Evolutionary conservation across 495 filamentous ascomycete genomes (phyloP), one percentile per base, ranked within the genome.

Genomic region (Parathielavia appendiculata): DNA sequence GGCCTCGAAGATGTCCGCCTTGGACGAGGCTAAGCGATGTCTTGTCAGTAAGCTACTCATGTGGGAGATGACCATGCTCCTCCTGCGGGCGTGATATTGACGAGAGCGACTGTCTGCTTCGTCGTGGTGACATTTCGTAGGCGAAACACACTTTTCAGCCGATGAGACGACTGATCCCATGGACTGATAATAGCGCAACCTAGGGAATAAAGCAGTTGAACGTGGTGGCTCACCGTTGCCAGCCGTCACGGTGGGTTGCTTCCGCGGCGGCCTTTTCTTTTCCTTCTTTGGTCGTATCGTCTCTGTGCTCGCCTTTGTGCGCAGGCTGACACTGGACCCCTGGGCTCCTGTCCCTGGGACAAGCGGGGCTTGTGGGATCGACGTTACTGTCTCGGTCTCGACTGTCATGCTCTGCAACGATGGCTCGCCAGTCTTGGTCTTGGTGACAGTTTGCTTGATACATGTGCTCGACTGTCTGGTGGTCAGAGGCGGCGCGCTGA

Each of bases 1-100:
- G 54, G 89, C 89, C 74, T 97, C 93, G 71, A 98, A 98, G 47
- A 98, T 90, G 72, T 98, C 93, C 62, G 95, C 92, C 77, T 97
- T 97, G 62, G 91, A 95, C 23, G 95, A 96, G 46, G 88, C 90
- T 83, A 71, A 58, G 67, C 72, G 72, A 59, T 65, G 67, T 68
- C 68, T 69, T 54, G 77, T 86, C 77, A 85, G 80, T 69, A 80
- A 61, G 60, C 56, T 71, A 71, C 72, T 74, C 70, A 83, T 63
- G 7, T 64, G 68, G 51, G 59, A 63, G 11, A 65, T 48, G 53
- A 63, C 65, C 41, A 73, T 59, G 60, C 66, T 78, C 46, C 59
- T 40, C 26, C 58, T 60, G 46, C 66, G 63, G 12, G 53, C 34
- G 35, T 49, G 46, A 22, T 51, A 45, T 39, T 60, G 63, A 54